Conservation (phyloP, 192 early-diverging fungal species). For the Powellomyces hirtus region DNA sequence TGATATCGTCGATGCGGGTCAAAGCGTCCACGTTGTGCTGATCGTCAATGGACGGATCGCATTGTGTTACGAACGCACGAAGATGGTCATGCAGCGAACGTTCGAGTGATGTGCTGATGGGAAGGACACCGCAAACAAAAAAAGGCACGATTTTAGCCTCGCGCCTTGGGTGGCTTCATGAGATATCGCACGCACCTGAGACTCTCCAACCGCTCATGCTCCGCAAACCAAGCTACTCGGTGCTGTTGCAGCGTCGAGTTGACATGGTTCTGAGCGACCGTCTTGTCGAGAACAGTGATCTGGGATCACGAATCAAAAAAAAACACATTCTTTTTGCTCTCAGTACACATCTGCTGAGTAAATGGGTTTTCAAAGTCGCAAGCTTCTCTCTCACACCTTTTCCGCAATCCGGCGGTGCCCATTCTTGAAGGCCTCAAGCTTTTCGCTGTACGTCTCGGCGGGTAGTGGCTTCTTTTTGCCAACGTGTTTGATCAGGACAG, state of each 20-base stretch:
- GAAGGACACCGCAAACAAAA: neutral
- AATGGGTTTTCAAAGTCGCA: too few relatives aligned
- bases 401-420: neutral
- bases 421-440: neutral
- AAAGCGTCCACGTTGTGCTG: neutral
- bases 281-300: neutral
- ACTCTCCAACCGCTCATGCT: neutral
- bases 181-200: neutral
- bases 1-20: neutral
- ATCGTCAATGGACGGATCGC: neutral
- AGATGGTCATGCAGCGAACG: neutral
- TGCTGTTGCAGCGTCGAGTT: neutral
- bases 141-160: too few relatives aligned
- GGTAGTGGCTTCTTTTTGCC: neutral
- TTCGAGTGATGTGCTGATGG: neutral
- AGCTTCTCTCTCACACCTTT: neutral
- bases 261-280: neutral
- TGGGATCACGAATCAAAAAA: neutral
- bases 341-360: too few relatives aligned
- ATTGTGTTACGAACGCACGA: neutral
- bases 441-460: neutral
- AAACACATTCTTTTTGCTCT: neutral
- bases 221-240: neutral
- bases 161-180: too few relatives aligned
- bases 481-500: neutral